Conservation (phyloP, 371 early-diverging fungal genomes). For the Fennellomyces sp. region DNA sequence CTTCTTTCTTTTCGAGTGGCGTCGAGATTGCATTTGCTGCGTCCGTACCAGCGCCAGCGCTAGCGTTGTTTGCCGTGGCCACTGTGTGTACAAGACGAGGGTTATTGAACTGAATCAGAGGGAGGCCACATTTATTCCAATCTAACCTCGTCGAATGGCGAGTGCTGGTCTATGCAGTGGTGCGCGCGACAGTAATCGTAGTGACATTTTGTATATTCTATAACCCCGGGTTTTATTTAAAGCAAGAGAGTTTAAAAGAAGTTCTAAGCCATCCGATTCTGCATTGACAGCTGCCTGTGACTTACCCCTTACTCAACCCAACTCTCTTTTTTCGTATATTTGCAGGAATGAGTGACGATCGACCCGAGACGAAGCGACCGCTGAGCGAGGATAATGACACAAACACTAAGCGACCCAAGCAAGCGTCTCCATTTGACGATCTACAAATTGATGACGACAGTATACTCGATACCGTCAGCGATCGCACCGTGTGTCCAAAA, state of each 20-base stretch:
- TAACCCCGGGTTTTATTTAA: background rate
- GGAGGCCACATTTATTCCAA: too few relatives aligned
- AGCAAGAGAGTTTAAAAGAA: background rate
- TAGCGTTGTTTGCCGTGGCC: background rate
- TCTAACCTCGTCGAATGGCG: background rate
- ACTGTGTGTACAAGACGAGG: too few relatives aligned
- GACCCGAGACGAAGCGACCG: background rate
- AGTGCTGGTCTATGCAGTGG: background rate
- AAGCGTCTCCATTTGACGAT: conserved; percentile 28
- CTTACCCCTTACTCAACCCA: background rate
- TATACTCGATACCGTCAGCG: conserved; percentile 29
- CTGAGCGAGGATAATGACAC: background rate
- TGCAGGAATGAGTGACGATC: conserved; percentile 3
- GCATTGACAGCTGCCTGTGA: background rate
- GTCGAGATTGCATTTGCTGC: background rate
- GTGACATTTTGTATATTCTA: background rate
- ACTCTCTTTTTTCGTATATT: background rate
- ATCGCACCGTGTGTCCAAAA: conserved; percentile 49
- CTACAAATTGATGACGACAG: conserved; percentile 48
- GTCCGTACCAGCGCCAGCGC: conserved; percentile 4
- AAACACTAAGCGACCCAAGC: conserved; percentile 1
- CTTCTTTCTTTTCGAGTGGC: background rate
- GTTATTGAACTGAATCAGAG: too few relatives aligned
- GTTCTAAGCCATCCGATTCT: background rate
- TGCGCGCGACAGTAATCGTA: background rate